These are phyloP conservation scores for Podila minutissima DNA, from an alignment of 192 early-diverging fungal species.

Conservation along the genomic window DNA sequence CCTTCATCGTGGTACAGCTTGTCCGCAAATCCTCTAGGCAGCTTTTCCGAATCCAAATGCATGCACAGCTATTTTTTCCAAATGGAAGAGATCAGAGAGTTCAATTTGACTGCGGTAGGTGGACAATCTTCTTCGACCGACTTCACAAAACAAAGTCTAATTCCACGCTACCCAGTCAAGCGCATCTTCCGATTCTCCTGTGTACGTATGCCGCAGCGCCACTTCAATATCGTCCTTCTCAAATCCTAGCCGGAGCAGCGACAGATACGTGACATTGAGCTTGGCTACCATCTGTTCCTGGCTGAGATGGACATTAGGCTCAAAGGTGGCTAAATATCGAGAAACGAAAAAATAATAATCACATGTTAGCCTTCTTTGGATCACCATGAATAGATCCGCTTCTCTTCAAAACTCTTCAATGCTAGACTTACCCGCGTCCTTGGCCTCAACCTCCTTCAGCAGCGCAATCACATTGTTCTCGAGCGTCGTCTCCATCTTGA, in stretches of 20 bases:
- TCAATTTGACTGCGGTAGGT: not conserved
- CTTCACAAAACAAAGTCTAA: too few relatives aligned
- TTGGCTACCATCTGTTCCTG: constrained; percentile 53
- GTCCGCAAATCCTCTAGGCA: constrained; percentile 58
- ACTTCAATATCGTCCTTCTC: constrained; percentile 52
- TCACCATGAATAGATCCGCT: too few relatives aligned
- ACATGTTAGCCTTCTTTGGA: too few relatives aligned
- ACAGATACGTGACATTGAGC: constrained; percentile 58
- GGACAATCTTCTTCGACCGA: too few relatives aligned
- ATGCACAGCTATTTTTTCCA: constrained; percentile 20
- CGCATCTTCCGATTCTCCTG: constrained; percentile 50
- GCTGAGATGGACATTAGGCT: constrained; percentile 25
- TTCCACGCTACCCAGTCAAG: constrained; percentile 62
- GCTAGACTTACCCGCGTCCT: constrained; percentile 25
- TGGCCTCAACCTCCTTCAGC: constrained; percentile 44
- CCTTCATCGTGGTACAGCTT: constrained; percentile 60
- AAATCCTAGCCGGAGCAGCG: constrained; percentile 57
- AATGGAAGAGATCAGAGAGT: not conserved
- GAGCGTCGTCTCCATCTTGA: constrained; percentile 48
- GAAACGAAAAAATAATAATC: too few relatives aligned
- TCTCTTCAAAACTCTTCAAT: not conserved
- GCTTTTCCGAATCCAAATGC: constrained; percentile 49
- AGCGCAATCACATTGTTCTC: constrained; percentile 47
- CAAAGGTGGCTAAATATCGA: constrained; percentile 25
- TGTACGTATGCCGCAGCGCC: constrained; percentile 50